Conservation (phyloP, 2,329 filamentous ascomycete genomes). For the Aphanoascus verrucosus region DNA sequence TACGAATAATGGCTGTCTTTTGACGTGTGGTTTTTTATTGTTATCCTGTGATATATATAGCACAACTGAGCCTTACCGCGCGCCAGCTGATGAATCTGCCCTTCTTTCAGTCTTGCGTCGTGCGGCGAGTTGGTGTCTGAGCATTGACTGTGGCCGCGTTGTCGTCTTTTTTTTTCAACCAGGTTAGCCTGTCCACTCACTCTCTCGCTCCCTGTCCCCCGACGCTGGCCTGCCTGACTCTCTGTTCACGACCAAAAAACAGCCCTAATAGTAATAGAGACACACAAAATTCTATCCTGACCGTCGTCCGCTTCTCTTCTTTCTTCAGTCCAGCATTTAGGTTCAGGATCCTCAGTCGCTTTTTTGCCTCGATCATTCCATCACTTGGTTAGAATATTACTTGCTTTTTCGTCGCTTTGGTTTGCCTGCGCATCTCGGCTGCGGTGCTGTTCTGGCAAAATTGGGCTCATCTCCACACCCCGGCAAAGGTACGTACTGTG, state of each 20-base stretch:
- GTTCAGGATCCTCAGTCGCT: not conserved
- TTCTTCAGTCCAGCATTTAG: not conserved
- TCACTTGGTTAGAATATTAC: not conserved
- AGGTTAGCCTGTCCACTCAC: not conserved
- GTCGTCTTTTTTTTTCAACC: not conserved
- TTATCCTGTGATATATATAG: not conserved
- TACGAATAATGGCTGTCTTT: too few species aligned
- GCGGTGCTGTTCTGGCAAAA: not conserved
- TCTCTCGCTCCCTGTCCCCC: not conserved
- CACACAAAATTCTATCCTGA: not conserved
- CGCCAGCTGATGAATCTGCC: too few species aligned
- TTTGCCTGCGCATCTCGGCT: not conserved
- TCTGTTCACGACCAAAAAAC: not conserved
- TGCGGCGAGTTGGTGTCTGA: not conserved
- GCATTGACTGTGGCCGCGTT: not conserved
- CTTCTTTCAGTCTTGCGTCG: too few species aligned
- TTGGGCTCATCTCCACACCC: conserved; percentile 4
- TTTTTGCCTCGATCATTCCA: not conserved
- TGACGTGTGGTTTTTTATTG: too few species aligned
- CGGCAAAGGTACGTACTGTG: conserved; percentile 5
- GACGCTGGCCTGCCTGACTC: not conserved
- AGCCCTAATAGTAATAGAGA: not conserved
- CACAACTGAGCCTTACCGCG: too few species aligned
- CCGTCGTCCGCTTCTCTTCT: not conserved
- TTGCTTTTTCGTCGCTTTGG: not conserved